Conservation (phyloP, 805 yeast genomes). For the Teunomyces lycoperdinae region DNA sequence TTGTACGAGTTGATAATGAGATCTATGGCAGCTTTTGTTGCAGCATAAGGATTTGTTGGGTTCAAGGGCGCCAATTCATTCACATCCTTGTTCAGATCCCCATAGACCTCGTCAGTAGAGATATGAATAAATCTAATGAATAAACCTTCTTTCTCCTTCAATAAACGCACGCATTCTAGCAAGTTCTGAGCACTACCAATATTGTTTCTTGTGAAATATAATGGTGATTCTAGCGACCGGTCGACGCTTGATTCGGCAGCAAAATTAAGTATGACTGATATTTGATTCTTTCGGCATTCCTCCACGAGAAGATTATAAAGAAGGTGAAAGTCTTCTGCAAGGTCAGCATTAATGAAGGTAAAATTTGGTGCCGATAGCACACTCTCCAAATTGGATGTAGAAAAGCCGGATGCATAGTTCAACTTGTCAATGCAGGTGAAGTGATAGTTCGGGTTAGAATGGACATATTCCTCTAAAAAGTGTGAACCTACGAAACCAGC, state of each 20-base stretch:
- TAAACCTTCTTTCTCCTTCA: conserved; percentile 5
- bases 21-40: conserved; percentile 55
- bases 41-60: conserved; percentile 59
- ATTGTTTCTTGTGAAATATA: conserved; percentile 43
- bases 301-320: conserved; percentile 16
- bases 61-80: conserved; percentile 36
- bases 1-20: conserved; percentile 45
- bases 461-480: conserved; percentile 35
- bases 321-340: conserved; percentile 23
- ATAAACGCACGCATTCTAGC: conserved; percentile 37
- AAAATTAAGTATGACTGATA: conserved; percentile 43
- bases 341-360: conserved; percentile 30
- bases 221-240: conserved; percentile 45
- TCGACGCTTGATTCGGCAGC: conserved; percentile 61
- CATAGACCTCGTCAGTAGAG: conserved; percentile 62
- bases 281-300: conserved; percentile 13
- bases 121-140: conserved; percentile 37
- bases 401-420: conserved; percentile 41
- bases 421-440: conserved; percentile 48
- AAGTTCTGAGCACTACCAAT: conserved; percentile 46
- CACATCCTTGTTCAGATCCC: conserved; percentile 32
- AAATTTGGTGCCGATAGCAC: conserved; percentile 18
- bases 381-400: conserved; percentile 19
- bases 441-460: conserved; percentile 22
- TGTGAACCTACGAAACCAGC: conserved; percentile 58